Base-by-base conservation (phyloP, 495 filamentous ascomycete genomes). In the Glonium stellatum region DNA sequence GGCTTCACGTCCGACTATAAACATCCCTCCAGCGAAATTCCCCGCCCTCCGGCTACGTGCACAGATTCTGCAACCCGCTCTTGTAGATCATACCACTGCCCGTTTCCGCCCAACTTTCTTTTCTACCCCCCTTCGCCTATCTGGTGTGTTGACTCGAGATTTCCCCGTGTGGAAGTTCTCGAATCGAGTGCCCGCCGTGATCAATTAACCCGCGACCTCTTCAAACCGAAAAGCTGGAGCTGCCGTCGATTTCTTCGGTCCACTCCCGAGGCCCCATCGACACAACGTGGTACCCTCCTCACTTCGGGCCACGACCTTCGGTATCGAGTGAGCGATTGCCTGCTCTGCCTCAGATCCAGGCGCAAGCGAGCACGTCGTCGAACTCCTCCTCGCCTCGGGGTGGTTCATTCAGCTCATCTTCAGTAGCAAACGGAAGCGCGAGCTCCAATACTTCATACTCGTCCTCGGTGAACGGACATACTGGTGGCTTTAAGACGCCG, bases 161-260 rank as follows among this genome's bases (percentile, higher is more conserved):
- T 61, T 60, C 49, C 57, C 34, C 57, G 34, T 36, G 13, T 31
- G 50, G 60, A 64, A 18, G 37, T 54, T 60, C 59, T 57, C 54
- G 56, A 31, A 25, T 25, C 42, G 41, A 36, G 56, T 48, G 57
- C 41, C n/a, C 37, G 60, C 63, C 8, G 46, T 42, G 21, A 55
- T 10, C 50, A 34, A 53, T 25, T 31, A 13, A 9, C 68, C 72
- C 67, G 60, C 72, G 72, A 57, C 64, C 70, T 65, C 60, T 71
- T 71, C 82, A 82, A 77, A 90, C 86, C 90, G 91, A 82, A 88
- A 97, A 95, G 81, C 92, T 97, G 92, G 92, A 95, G 90, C 87
- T 93, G 77, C 89, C 92, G 75, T 87, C 89, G 80, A 87, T 92
- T 69, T 87, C 89, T 72, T 88, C 90, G 81, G 83, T 89, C 82